Evolutionary conservation across 108 stramenopile species (phyloP).

Genomic region (Nitzschia sp.): DNA sequence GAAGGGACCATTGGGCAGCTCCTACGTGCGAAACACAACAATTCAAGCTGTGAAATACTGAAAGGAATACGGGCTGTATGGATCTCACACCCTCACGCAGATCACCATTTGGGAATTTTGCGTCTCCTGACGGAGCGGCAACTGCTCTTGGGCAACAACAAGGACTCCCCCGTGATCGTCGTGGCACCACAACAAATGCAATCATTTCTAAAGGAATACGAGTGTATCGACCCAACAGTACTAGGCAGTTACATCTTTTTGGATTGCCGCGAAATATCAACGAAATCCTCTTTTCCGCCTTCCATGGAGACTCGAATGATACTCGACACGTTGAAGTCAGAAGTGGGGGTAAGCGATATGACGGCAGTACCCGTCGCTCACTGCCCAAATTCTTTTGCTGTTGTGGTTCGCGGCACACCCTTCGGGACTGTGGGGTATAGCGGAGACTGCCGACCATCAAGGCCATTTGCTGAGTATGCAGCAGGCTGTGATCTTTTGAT

Average conservation of each 20-base stretch:
- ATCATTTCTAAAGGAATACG: conserved; percentile 77
- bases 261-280: conserved; percentile 62
- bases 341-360: conserved; percentile 55
- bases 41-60: conserved; percentile 9
- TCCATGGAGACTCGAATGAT: neutral
- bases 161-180: conserved; percentile 61
- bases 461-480: conserved; percentile 61
- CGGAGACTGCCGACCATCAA: conserved; percentile 95
- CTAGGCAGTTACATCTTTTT: conserved; percentile 59
- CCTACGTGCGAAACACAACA: conserved; percentile 50
- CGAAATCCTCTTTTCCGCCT: neutral
- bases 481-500: conserved; percentile 82
- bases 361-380: conserved; percentile 83
- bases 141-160: conserved; percentile 24
- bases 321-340: conserved; percentile 39
- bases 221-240: conserved; percentile 54
- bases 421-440: conserved; percentile 88
- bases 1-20: conserved; percentile 96
- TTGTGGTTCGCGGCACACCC: conserved; percentile 69
- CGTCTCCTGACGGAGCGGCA: conserved; percentile 72
- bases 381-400: conserved; percentile 84
- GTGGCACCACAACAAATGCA: conserved; percentile 83
- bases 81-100: conserved; percentile 98
- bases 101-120: conserved; percentile 94
- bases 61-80: conserved; percentile 82